Percentiles rank a stretch among this genome's conserved stretches.
Conservation (phyloP, 345 rosid species). For the Camelina laxa region DNA sequence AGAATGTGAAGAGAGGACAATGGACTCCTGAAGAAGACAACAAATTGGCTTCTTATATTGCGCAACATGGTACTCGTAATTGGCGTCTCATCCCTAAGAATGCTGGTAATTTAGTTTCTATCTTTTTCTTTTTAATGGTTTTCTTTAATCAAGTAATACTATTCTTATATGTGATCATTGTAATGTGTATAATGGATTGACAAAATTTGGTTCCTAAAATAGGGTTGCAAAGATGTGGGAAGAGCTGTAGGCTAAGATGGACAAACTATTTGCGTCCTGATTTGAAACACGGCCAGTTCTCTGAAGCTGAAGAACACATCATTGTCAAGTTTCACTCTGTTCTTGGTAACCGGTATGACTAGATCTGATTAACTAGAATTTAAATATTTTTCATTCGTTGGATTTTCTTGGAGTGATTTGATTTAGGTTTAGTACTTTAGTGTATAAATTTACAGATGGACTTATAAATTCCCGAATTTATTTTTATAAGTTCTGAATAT, state of each 20-base stretch:
- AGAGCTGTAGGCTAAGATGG: slow-evolving; percentile 91
- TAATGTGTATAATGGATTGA: background rate
- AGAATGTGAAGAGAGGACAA: slow-evolving; percentile 90
- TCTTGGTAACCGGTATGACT: slow-evolving; percentile 77
- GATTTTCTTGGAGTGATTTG: background rate
- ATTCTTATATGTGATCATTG: background rate
- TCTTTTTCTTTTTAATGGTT: background rate
- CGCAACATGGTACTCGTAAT: slow-evolving; percentile 92
- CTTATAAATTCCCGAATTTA: background rate
- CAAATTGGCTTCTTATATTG: slow-evolving; percentile 86
- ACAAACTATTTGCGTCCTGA: slow-evolving; percentile 93
- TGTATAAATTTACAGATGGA: background rate
- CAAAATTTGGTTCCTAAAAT: slow-evolving; percentile 23
- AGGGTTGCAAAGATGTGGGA: slow-evolving; percentile 95
- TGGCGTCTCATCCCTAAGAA: slow-evolving; percentile 98
- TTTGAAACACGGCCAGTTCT: slow-evolving; percentile 79
- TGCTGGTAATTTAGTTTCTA: slow-evolving; percentile 55
- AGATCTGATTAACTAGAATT: background rate
- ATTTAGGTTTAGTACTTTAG: no score
- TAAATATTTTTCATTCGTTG: background rate
- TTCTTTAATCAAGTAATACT: background rate
- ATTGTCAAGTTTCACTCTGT: slow-evolving; percentile 89
- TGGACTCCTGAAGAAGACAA: slow-evolving; percentile 99
- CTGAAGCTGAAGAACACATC: slow-evolving; percentile 79
- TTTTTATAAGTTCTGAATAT: background rate